These are phyloP conservation scores for Leptomonas seymouri DNA, from an alignment of 208 protist genomes.

Conservation along the genomic window DNA sequence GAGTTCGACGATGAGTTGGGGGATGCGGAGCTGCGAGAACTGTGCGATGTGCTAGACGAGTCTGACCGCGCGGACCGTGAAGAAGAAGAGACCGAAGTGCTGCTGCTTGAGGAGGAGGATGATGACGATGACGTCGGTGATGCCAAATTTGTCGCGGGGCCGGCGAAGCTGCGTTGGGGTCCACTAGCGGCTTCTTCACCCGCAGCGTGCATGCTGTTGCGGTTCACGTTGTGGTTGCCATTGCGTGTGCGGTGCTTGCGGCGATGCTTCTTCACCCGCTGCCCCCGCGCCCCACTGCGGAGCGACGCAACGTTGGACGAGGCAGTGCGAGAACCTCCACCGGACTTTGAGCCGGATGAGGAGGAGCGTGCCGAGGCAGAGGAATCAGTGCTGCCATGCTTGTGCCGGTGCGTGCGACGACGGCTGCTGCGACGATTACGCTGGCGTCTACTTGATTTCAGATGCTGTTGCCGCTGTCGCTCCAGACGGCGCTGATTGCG, in stretches of 20 bases:
- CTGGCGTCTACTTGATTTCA: not conserved
- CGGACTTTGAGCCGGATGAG: not conserved
- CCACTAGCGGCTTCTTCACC: not conserved
- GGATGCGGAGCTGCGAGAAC: not conserved
- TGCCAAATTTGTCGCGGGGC: not conserved
- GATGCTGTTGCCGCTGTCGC: not conserved
- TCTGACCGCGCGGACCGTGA: conserved; percentile 14
- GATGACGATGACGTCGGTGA: conserved; percentile 11
- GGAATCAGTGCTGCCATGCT: not conserved
- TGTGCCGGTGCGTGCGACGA: not conserved
- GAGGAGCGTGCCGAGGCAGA: not conserved
- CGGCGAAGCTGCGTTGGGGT: not conserved
- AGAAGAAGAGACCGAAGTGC: conserved; percentile 2
- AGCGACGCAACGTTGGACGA: not conserved
- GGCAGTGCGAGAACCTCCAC: not conserved
- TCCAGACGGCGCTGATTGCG: conserved; percentile 1
- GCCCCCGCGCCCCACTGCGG: not conserved
- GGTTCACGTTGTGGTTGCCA: not conserved
- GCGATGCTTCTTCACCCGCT: not conserved
- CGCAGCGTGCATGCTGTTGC: conserved; percentile 1
- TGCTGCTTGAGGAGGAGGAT: too few species aligned
- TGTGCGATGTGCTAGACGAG: conserved; percentile 7
- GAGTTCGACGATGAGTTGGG: conserved; percentile 15
- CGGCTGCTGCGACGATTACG: conserved; percentile 12
- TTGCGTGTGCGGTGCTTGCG: conserved; percentile 2